Evolutionary conservation across 2,329 filamentous ascomycete genomes (phyloP).

Genomic region (Coniochaeta sp.): DNA sequence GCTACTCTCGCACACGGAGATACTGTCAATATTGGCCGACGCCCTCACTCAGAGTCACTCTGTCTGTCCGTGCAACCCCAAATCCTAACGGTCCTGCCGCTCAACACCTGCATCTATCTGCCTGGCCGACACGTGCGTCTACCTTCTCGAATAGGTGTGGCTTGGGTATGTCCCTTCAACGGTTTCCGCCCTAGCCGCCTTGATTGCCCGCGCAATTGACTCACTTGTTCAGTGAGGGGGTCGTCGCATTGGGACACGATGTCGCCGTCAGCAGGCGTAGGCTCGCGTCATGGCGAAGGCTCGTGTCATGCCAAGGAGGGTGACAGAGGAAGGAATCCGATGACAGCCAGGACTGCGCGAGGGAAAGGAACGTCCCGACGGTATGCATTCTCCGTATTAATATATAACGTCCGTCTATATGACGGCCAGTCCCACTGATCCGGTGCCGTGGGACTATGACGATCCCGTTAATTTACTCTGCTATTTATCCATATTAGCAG

Average conservation of each 20-base stretch:
- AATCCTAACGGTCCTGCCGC: background rate
- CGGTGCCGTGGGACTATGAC: background rate
- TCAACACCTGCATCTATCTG: background rate
- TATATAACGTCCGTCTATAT: background rate
- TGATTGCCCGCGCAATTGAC: background rate
- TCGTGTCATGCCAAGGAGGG: background rate
- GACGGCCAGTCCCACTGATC: background rate
- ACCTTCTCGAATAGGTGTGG: background rate
- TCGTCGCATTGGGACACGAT: background rate
- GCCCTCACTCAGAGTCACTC: too few species aligned
- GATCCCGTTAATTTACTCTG: background rate
- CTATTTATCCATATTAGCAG: conserved; percentile 1
- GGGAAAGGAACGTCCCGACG: background rate
- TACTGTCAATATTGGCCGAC: background rate
- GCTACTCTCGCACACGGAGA: background rate
- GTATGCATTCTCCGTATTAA: background rate
- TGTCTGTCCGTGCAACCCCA: background rate
- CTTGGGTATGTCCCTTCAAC: background rate
- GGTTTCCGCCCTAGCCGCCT: background rate
- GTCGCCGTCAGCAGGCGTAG: background rate
- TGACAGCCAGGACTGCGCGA: background rate
- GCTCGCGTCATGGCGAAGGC: background rate
- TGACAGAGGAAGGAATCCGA: background rate
- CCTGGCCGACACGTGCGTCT: background rate
- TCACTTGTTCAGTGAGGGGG: background rate